Percentiles rank a stretch among this genome's conserved stretches.
Evolutionary conservation across 495 filamentous ascomycete genomes (phyloP).

Genomic region (Podospora bellae-mahoneyi): DNA sequence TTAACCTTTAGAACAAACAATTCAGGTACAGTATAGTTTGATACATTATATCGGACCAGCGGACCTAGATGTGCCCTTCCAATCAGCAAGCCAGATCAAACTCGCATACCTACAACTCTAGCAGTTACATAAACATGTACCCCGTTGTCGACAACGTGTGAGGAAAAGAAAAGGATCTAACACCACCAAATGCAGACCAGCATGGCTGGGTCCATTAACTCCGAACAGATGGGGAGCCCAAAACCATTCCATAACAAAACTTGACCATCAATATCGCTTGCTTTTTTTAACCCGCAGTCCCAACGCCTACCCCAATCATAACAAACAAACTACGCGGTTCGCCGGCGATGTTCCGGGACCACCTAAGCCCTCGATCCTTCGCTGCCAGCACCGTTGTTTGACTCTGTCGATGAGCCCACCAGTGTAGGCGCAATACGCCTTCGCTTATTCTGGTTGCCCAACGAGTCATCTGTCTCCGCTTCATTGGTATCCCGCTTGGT

Average conservation of each 20-base stretch:
- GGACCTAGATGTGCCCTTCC: background rate
- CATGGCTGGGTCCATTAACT: background rate
- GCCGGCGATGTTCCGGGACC: background rate
- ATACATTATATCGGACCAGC: background rate
- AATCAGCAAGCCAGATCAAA: background rate
- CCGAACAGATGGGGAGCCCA: background rate
- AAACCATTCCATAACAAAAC: background rate
- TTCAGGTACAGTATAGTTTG: background rate
- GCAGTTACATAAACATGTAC: background rate
- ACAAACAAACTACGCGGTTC: background rate
- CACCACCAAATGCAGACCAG: background rate
- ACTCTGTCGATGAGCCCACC: slow-evolving; percentile 35
- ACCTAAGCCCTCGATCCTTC: slow-evolving; percentile 25
- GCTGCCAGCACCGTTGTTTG: slow-evolving; percentile 4
- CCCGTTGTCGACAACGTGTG: background rate
- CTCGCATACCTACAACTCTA: background rate
- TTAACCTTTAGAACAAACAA: background rate
- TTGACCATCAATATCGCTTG: background rate
- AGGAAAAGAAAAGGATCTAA: background rate
- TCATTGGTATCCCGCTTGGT: slow-evolving; percentile 62
- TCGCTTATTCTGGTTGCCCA: slow-evolving; percentile 57
- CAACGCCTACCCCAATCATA: background rate
- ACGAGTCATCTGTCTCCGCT: slow-evolving; percentile 43
- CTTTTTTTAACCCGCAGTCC: background rate
- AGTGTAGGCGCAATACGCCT: slow-evolving; percentile 75